Base-by-base conservation (phyloP, 2,329 filamentous ascomycete genomes). In the Ascochyta rabiei region DNA sequence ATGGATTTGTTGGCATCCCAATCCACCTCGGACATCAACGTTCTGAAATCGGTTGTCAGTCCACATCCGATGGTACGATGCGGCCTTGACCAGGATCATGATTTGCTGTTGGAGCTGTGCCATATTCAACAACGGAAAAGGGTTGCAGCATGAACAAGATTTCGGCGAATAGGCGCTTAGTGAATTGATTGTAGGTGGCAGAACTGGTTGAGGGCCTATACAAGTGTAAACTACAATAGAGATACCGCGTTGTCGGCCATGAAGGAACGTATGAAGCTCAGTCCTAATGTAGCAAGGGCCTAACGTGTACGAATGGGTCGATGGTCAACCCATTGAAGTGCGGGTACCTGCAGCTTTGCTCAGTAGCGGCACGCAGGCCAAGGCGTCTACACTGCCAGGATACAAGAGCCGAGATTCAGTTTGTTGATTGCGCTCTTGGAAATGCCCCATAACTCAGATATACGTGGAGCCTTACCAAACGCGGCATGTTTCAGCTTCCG, bases 331-430 rank as follows among this genome's bases (percentile, higher is more conserved):
- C 19, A 47, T 38, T 24, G 24, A 16, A 15, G 43, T 43, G 21
- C 51, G 39, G 51, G 51, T 48, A 54, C 51, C 51, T 48, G 45
- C 39, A 54, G 31, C 24, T 33, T 28, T 38, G 15, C 2, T 39
- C 3, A 28, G 35, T 35, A 48, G 34, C 28, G 45, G 44, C 5
- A 19, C 16, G 19, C 28, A 30, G 13, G 12, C 4, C 28, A 30
- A 12, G 12, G 28, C 35, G 15, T 15, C 4, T 15, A 16, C 34
- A 44, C 26, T 16, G 40, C 26, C 42, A 31, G 28, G 33, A 33
- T 21, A n/a, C 7, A 45, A 34, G 19, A 35, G 35, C 39, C 26
- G 28, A 44, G 10, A 48, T 34, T 26, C 16, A 12, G 31, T 12
- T 23, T 30, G 8, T 15, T 23, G 4, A 8, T 30, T 13, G 44